Conservation (phyloP, 1,284 basidiomycete species). For the Irpex sp. region DNA sequence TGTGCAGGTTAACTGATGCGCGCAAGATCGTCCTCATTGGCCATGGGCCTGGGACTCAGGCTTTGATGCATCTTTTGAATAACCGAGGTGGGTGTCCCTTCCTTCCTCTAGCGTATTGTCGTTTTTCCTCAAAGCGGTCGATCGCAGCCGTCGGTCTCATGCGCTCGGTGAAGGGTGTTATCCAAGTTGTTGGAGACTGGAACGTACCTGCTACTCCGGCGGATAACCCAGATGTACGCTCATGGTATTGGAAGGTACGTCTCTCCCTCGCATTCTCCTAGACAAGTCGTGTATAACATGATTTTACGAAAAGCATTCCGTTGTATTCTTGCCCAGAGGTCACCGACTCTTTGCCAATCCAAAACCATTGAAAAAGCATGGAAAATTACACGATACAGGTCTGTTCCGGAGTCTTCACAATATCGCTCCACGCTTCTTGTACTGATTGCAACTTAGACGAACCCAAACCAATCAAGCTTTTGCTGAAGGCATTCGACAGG, state of each 20-base stretch:
- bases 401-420: slow-evolving; percentile 15
- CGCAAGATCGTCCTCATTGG: slow-evolving; percentile 80
- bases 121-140: neutral
- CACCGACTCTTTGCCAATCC: slow-evolving; percentile 50
- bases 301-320: slow-evolving; percentile 47
- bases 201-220: slow-evolving; percentile 52
- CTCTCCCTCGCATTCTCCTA: slow-evolving; percentile 1
- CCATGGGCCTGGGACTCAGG: slow-evolving; percentile 79
- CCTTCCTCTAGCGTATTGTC: slow-evolving; percentile 4
- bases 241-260: slow-evolving; percentile 64
- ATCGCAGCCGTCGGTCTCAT: slow-evolving; percentile 47
- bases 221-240: slow-evolving; percentile 44
- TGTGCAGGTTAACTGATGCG: slow-evolving; percentile 64
- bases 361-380: slow-evolving; percentile 58
- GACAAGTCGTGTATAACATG: neutral
- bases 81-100: slow-evolving; percentile 50
- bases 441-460: slow-evolving; percentile 40
- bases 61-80: slow-evolving; percentile 72
- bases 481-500: neutral
- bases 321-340: slow-evolving; percentile 57
- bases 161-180: slow-evolving; percentile 61
- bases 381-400: slow-evolving; percentile 57
- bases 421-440: neutral
- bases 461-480: slow-evolving; percentile 42
- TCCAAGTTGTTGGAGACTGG: slow-evolving; percentile 75